Conservation (phyloP, 768 basidiomycete genomes). For the Rhodotorula graminis region DNA sequence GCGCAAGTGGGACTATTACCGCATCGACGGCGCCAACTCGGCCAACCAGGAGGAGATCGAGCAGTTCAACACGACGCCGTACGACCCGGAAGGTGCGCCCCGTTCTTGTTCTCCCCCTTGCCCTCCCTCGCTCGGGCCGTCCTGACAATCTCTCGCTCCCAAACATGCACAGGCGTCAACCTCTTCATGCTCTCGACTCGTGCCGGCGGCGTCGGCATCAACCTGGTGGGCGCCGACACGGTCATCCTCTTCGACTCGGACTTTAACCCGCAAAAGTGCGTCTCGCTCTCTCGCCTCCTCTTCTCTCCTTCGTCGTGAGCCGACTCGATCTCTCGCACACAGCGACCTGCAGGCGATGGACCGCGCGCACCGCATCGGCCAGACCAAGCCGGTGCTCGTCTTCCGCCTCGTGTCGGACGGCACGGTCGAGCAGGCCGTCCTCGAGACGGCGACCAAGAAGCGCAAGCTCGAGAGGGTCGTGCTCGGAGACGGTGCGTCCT, state of each 20-base stretch:
- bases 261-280: constrained; percentile 54
- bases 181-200: constrained; percentile 76
- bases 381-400: constrained; percentile 81
- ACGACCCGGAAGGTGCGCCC: constrained; percentile 54
- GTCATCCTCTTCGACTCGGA: constrained; percentile 92
- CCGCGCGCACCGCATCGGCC: constrained; percentile 91
- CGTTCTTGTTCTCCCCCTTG: neutral
- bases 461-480: constrained; percentile 88
- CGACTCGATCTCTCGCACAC: constrained; percentile 51
- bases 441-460: constrained; percentile 56
- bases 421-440: constrained; percentile 86
- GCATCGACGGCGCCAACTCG: constrained; percentile 58
- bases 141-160: too few relatives aligned
- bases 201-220: constrained; percentile 74
- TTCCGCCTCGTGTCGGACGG: constrained; percentile 80
- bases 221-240: constrained; percentile 75
- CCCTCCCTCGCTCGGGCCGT: too few relatives aligned
- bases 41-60: constrained; percentile 63
- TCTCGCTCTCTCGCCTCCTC: neutral
- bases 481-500: constrained; percentile 70
- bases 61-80: constrained; percentile 58
- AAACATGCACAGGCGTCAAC: neutral
- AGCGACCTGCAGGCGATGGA: constrained; percentile 91
- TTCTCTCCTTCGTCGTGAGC: neutral
- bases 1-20: constrained; percentile 45